A percentile compares a stretch with the other conserved stretches of the same genome.
phyloP scores from a whole-genome alignment of 345 rosid species.

The Gossypium mustelinum region DNA sequence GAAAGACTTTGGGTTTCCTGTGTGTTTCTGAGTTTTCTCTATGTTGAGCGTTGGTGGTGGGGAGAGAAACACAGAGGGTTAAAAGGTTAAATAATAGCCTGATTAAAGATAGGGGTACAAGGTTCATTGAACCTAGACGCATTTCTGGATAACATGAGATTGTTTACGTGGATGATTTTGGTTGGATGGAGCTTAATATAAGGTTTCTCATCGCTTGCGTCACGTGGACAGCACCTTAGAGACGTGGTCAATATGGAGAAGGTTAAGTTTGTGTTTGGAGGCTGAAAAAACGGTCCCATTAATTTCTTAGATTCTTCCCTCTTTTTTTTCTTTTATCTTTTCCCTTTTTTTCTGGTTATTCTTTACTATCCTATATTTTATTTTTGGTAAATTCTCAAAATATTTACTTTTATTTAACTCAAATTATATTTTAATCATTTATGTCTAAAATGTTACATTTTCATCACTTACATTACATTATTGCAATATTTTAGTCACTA shows the following conservation, averaged over 20 bases:
- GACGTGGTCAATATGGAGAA: conserved; percentile 7
- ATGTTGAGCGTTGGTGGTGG: not conserved
- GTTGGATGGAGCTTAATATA: conserved; percentile 17
- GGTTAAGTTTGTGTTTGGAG: not conserved
- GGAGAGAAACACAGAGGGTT: not conserved
- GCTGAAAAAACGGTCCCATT: not conserved
- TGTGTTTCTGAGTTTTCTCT: not conserved
- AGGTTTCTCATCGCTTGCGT: conserved; percentile 39
- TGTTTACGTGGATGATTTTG: conserved; percentile 28
- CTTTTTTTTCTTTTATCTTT: not conserved
- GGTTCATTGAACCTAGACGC: conserved; percentile 59
- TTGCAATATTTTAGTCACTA: too few species aligned
- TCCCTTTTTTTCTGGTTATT: not conserved
- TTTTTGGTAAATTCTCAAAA: too few species aligned
- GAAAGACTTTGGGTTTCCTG: not conserved
- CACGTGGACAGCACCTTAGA: conserved; percentile 31
- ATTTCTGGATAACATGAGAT: not conserved
- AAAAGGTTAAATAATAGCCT: conserved; percentile 37
- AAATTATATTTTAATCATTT: too few species aligned
- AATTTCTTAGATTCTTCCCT: not conserved
- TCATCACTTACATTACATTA: fast-evolving
- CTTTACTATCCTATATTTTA: not conserved
- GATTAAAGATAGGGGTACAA: not conserved
- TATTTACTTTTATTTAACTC: too few species aligned
- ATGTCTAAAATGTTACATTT: fast-evolving